phyloP scores from a whole-genome alignment of 352 stramenopile genomes.

The Peronospora farinosa region DNA sequence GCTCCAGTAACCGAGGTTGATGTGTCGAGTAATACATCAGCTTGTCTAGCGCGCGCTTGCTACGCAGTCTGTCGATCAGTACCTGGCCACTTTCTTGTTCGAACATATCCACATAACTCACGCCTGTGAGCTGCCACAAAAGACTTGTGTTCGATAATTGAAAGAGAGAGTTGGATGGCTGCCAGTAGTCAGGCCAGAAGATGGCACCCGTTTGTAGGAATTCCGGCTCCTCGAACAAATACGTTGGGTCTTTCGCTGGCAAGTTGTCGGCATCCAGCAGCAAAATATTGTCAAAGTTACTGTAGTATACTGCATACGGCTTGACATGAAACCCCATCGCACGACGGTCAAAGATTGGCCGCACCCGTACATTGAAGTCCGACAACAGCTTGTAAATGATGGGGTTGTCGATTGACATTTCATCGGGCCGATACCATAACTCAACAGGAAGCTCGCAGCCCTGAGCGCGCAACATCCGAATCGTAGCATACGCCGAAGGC shows the following conservation, averaged over 20 bases:
- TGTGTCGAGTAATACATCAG: slow-evolving; percentile 84
- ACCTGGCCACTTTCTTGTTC: slow-evolving; percentile 85
- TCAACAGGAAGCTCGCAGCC: slow-evolving; percentile 75
- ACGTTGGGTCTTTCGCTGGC: slow-evolving; percentile 71
- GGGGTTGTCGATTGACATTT: slow-evolving; percentile 80
- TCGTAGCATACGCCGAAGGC: slow-evolving; percentile 69
- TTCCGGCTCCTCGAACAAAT: slow-evolving; percentile 76
- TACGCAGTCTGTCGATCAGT: slow-evolving; percentile 73
- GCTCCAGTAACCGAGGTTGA: slow-evolving; percentile 57
- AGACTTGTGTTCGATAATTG: slow-evolving; percentile 65
- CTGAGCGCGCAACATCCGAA: slow-evolving; percentile 68
- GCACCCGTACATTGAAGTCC: slow-evolving; percentile 70
- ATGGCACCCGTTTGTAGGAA: slow-evolving; percentile 70
- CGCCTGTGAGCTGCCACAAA: slow-evolving; percentile 69
- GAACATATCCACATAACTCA: slow-evolving; percentile 74
- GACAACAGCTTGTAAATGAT: slow-evolving; percentile 65
- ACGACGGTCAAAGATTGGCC: slow-evolving; percentile 69
- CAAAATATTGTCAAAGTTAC: slow-evolving; percentile 77
- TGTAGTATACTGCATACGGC: slow-evolving; percentile 83
- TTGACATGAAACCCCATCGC: slow-evolving; percentile 80
- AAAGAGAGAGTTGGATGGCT: slow-evolving; percentile 77
- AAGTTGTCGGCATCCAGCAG: slow-evolving; percentile 82
- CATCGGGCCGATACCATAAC: slow-evolving; percentile 79
- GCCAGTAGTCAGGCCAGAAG: slow-evolving; percentile 85
- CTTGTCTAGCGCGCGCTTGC: slow-evolving; percentile 70